Conservation (phyloP, 768 basidiomycete species). For the Phanerochaete carnosa region DNA sequence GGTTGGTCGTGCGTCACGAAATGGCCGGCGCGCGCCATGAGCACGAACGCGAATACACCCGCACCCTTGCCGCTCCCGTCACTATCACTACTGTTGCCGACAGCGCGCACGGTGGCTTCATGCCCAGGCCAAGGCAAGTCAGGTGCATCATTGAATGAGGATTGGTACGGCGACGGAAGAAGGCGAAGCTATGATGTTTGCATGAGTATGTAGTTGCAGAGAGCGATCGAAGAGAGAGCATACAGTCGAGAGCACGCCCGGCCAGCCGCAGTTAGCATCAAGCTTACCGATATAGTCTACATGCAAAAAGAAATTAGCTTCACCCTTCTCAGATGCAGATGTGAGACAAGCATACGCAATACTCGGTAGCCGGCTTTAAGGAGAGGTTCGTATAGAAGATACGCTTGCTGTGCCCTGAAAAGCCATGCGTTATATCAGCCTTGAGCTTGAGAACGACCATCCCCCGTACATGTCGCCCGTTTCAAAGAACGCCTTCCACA, state of each 20-base stretch:
- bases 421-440: neutral
- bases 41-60: constrained; percentile 29
- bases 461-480: neutral
- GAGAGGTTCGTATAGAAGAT: neutral
- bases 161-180: constrained; percentile 1
- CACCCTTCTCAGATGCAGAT: neutral
- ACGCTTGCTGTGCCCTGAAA: neutral
- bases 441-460: neutral
- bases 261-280: constrained; percentile 5
- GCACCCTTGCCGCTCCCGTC: constrained; percentile 16
- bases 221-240: neutral
- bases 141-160: neutral
- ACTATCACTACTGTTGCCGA: constrained; percentile 15
- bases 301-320: neutral
- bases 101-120: constrained; percentile 20
- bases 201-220: neutral
- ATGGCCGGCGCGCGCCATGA: constrained; percentile 29
- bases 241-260: constrained; percentile 1
- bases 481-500: neutral
- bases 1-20: constrained; percentile 25
- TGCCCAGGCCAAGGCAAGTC: neutral
- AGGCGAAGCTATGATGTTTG: neutral
- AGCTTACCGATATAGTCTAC: constrained; percentile 3
- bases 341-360: neutral
- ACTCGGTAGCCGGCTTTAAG: neutral